These are phyloP conservation scores for Metschnikowia orientalis DNA, from an alignment of 805 yeast genomes.

Conservation along the genomic window DNA sequence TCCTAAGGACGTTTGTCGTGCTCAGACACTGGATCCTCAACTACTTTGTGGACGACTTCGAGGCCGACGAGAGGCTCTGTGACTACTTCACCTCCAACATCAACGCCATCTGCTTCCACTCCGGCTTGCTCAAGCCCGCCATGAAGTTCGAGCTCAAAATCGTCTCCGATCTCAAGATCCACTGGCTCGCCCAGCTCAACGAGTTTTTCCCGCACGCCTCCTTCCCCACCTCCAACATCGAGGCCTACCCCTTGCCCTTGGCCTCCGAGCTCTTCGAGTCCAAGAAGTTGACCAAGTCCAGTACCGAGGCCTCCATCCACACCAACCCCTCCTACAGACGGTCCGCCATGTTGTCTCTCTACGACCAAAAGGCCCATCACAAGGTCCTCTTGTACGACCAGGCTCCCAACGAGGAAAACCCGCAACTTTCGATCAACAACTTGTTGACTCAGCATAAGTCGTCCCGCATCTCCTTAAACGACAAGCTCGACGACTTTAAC, in stretches of 20 bases:
- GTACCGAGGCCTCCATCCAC: constrained; percentile 36
- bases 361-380: constrained; percentile 35
- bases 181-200: constrained; percentile 33
- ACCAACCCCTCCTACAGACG: constrained; percentile 43
- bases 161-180: constrained; percentile 36
- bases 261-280: constrained; percentile 21
- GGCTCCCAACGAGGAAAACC: constrained; percentile 26
- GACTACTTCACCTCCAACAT: constrained; percentile 46
- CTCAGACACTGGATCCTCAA: constrained; percentile 87
- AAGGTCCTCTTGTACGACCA: constrained; percentile 32
- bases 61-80: constrained; percentile 28
- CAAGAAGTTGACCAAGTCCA: constrained; percentile 27
- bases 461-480: constrained; percentile 30
- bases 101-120: constrained; percentile 34
- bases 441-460: constrained; percentile 37
- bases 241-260: constrained; percentile 21
- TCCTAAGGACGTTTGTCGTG: constrained; percentile 80
- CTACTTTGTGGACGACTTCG: constrained; percentile 79
- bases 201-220: constrained; percentile 29
- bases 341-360: constrained; percentile 43
- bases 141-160: constrained; percentile 36
- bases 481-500: constrained; percentile 23
- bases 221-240: constrained; percentile 14
- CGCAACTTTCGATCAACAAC: constrained; percentile 36
- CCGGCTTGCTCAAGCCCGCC: constrained; percentile 25